A percentile compares a stretch with the other conserved stretches of the same genome.
Evolutionary conservation across 495 filamentous ascomycete genomes (phyloP).

Genomic region (Filosporella fistucella): DNA sequence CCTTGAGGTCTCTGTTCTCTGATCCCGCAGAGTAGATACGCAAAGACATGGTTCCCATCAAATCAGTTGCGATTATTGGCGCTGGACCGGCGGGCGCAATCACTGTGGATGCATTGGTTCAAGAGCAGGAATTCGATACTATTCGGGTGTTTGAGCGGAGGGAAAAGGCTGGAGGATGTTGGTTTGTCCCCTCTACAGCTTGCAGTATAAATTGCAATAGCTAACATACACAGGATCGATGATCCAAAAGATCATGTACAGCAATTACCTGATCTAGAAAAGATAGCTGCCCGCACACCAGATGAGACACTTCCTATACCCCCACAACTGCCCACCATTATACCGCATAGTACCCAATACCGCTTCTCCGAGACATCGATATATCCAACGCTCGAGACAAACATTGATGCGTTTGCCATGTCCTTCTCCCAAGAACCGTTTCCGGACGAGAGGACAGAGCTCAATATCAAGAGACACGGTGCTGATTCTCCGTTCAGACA

Average conservation of each 20-base stretch:
- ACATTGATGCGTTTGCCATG: constrained; percentile 34
- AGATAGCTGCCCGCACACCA: constrained; percentile 38
- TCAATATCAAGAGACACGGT: constrained; percentile 29
- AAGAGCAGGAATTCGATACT: constrained; percentile 49
- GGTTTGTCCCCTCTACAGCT: constrained; percentile 33
- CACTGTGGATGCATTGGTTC: constrained; percentile 49
- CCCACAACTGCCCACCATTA: constrained; percentile 36
- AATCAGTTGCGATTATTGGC: constrained; percentile 54
- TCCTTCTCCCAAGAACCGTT: constrained; percentile 36
- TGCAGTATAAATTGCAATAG: background rate
- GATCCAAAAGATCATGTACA: constrained; percentile 18
- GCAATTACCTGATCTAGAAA: constrained; percentile 32
- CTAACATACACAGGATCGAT: constrained; percentile 16
- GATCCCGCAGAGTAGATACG: too few relatives aligned
- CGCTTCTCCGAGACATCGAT: constrained; percentile 45
- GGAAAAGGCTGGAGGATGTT: constrained; percentile 52
- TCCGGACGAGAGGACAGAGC: constrained; percentile 24
- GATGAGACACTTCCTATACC: constrained; percentile 46
- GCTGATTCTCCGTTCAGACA: constrained; percentile 32
- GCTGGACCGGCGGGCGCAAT: constrained; percentile 56
- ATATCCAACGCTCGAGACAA: constrained; percentile 40
- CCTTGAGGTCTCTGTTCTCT: too few relatives aligned
- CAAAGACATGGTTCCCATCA: constrained; percentile 27
- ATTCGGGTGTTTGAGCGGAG: constrained; percentile 58
- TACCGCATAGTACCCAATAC: constrained; percentile 35